Evolutionary conservation across 495 filamentous ascomycete genomes (phyloP), one percentile per base, ranked within the genome.

Genomic region (Chaetomidium leptoderma): DNA sequence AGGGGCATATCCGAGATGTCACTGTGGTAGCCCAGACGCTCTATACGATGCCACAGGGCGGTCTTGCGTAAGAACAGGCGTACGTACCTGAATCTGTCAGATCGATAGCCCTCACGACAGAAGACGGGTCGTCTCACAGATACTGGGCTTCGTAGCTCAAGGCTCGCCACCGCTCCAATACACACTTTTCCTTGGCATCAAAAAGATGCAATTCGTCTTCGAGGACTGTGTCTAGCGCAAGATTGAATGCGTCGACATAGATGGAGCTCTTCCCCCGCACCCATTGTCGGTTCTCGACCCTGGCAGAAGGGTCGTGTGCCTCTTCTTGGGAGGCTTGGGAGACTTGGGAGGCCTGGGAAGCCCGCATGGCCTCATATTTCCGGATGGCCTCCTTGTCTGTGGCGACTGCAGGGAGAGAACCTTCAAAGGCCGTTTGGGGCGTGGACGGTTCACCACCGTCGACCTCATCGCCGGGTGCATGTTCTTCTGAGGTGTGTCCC

Each of bases 191-290:
- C 16, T 84, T 84, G 61, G 83, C 82, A 63, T 90, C 80, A 67
- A 97, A 98, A 13, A 98, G 74, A 68, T 96, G 90, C 2, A 83
- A 78, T 67, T 98, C 93, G 45, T 97, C 92, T 46, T 87, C 85
- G 6, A 98, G 75, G 21, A 97, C 92, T 3, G 91, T 97, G 58
- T 91, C 85, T 42, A 98, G 77, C 17, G 92, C 91, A 16, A 97
- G 74, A 70, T 96, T 96, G 79, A 98, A 98, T 19, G 92, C 93
- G 71, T 98, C 92, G 16, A 97, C 91, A 63, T 98, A 98, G 53
- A 98, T 91, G 5, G 93, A 97, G 63, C 86, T 95, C 43, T 74
- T 76, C 7, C 78, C 78, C 42, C 64, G 71, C 4, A 74, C 72
- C 81, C 80, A 80, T 33, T 66, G 66, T 29, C 73, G 70, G 35